A percentile compares a stretch with the other conserved stretches of the same genome.
Evolutionary conservation across 345 rosid species (phyloP).

Genomic region (Anastatica hierochuntica): DNA sequence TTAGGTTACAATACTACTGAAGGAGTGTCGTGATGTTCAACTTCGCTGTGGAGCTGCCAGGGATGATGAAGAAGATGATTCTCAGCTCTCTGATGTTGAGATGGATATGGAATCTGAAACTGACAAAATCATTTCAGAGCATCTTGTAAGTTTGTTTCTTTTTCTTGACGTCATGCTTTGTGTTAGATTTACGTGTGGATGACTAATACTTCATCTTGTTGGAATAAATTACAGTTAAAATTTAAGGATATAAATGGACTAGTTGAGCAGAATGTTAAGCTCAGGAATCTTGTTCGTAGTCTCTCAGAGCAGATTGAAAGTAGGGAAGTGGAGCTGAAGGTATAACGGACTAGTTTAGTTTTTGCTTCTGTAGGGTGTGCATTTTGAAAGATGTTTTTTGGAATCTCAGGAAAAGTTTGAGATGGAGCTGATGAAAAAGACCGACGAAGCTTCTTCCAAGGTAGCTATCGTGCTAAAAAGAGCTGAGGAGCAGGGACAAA

Average conservation of each 20-base stretch:
- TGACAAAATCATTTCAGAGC: conserved; percentile 67
- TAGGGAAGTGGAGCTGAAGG: conserved; percentile 78
- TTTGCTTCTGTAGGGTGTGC: conserved; percentile 6
- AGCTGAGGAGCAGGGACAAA: conserved; percentile 84
- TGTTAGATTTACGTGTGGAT: conserved; percentile 6
- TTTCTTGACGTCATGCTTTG: neutral
- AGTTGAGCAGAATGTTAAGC: conserved; percentile 92
- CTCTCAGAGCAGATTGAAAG: conserved; percentile 68
- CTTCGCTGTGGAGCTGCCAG: conserved; percentile 65
- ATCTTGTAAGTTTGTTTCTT: conserved; percentile 42
- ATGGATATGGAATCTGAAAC: conserved; percentile 43
- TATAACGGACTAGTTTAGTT: conserved; percentile 13
- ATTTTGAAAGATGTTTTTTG: conserved; percentile 1
- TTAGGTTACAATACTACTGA: conserved; percentile 83
- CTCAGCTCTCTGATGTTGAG: conserved; percentile 34
- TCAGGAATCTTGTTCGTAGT: conserved; percentile 75
- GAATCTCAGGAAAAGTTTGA: conserved; percentile 57
- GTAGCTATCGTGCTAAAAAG: conserved; percentile 70
- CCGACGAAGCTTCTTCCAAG: conserved; percentile 74
- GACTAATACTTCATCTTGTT: conserved; percentile 13
- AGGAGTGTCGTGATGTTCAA: conserved; percentile 94
- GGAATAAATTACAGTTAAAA: conserved; percentile 50
- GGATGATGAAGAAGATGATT: conserved; percentile 34
- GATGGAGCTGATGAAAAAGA: conserved; percentile 52
- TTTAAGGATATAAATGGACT: conserved; percentile 90